These are phyloP conservation scores for Thalassiosira ordinaria DNA, from an alignment of 352 stramenopile species.

Conservation along the genomic window DNA sequence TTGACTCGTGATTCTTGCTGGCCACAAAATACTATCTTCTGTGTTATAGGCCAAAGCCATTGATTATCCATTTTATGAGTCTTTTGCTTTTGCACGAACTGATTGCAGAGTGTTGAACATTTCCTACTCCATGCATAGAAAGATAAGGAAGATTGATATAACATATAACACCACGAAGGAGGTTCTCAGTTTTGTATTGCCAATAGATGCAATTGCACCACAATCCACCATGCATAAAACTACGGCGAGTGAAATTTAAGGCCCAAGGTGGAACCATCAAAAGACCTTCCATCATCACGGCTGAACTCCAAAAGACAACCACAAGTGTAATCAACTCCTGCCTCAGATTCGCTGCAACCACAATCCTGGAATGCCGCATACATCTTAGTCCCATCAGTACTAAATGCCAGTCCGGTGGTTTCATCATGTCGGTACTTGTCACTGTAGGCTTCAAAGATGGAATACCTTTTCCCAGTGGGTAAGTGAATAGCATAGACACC, in stretches of 20 bases:
- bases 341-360: conserved; percentile 22
- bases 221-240: too few species aligned
- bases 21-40: too few species aligned
- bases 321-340: conserved; percentile 25
- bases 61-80: too few species aligned
- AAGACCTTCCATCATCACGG: conserved; percentile 37
- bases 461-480: conserved; percentile 33
- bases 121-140: too few species aligned
- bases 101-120: too few species aligned
- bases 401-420: conserved; percentile 67
- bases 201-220: too few species aligned
- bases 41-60: too few species aligned
- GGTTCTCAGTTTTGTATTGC: too few species aligned
- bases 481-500: conserved; percentile 26
- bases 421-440: conserved; percentile 42
- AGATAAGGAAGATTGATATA: too few species aligned
- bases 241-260: conserved; percentile 40
- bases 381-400: conserved; percentile 56
- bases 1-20: too few species aligned
- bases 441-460: conserved; percentile 54
- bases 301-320: conserved; percentile 55
- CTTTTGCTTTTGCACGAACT: too few species aligned
- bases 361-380: conserved; percentile 59
- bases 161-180: too few species aligned
- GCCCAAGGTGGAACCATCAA: conserved; percentile 36